A percentile compares a stretch with the other conserved stretches of the same genome.
These are phyloP conservation scores for Kodamaea kaohsiungensis DNA, from an alignment of 805 yeast genomes.

Conservation along the genomic window DNA sequence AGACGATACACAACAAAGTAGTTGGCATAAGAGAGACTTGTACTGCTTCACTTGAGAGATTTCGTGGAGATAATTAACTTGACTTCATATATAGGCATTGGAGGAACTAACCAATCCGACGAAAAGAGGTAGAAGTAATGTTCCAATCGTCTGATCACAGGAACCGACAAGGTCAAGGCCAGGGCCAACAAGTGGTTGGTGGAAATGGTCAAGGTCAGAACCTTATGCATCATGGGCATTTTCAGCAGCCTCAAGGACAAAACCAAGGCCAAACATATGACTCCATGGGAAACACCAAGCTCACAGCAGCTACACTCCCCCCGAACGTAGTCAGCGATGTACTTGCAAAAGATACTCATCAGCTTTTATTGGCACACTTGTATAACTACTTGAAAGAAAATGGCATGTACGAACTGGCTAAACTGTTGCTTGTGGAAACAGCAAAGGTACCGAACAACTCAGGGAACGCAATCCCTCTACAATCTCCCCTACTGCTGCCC, in stretches of 20 bases:
- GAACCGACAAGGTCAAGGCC: background rate
- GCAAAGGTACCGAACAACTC: conserved; percentile 39
- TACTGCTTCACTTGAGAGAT: background rate
- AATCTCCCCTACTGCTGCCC: conserved; percentile 1
- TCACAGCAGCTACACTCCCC: conserved; percentile 6
- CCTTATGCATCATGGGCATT: background rate
- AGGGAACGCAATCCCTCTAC: background rate
- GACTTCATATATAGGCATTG: background rate
- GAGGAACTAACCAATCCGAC: background rate
- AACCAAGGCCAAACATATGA: background rate
- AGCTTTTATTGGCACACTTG: conserved; percentile 52
- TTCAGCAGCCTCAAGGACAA: background rate
- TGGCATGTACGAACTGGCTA: conserved; percentile 52
- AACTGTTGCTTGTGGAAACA: conserved; percentile 41
- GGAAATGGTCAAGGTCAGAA: background rate
- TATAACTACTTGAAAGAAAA: conserved; percentile 51
- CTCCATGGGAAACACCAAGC: background rate
- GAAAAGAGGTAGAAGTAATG: background rate
- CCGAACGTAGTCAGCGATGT: conserved; percentile 13
- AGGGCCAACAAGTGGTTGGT: background rate
- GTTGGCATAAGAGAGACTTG: background rate
- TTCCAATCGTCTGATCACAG: background rate
- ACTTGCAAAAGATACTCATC: conserved; percentile 47
- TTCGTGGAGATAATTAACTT: background rate
- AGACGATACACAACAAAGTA: background rate